Percentiles rank a stretch among this genome's conserved stretches.
Conservation (phyloP, 176 grass and related monocot genomes). For the Canna indica region DNA sequence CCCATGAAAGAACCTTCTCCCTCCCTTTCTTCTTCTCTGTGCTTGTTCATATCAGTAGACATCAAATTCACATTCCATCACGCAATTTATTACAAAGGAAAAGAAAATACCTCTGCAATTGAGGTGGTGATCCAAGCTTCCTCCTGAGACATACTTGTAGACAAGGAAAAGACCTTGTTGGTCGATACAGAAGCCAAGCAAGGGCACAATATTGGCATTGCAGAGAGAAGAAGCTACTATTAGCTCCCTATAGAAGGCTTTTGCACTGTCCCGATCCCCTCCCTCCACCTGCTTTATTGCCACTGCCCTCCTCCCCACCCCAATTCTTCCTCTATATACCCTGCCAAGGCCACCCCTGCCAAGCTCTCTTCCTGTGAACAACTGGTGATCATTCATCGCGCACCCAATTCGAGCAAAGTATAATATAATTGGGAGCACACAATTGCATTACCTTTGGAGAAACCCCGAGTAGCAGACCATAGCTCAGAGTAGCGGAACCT, state of each 20-base stretch:
- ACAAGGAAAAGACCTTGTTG: slow-evolving; percentile 43
- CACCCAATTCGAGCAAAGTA: not conserved
- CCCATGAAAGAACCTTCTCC: slow-evolving; percentile 38
- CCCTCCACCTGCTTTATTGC: slow-evolving; percentile 37
- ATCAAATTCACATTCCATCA: not conserved
- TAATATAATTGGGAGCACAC: not conserved
- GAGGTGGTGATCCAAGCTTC: slow-evolving; percentile 34
- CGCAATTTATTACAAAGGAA: not conserved
- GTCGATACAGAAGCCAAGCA: slow-evolving; percentile 40
- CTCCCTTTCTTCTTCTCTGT: slow-evolving; percentile 18
- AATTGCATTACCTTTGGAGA: slow-evolving; percentile 28
- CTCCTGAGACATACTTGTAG: slow-evolving; percentile 39
- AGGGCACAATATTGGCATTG: slow-evolving; percentile 26
- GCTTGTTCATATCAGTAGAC: not conserved
- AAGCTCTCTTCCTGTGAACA: slow-evolving; percentile 30
- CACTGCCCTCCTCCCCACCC: slow-evolving; percentile 23
- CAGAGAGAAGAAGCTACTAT: slow-evolving; percentile 28
- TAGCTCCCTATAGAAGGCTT: slow-evolving; percentile 40
- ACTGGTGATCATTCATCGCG: not conserved
- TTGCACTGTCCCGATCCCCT: slow-evolving; percentile 32
- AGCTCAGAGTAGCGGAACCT: slow-evolving; percentile 34
- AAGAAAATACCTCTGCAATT: slow-evolving; percentile 6
- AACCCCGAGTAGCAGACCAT: slow-evolving; percentile 26
- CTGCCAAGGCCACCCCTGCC: slow-evolving; percentile 35
- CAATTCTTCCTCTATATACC: slow-evolving; percentile 33